A percentile compares a stretch with the other conserved stretches of the same genome.
Conservation (phyloP, 345 rosid species). For the Lumnitzera littorea region DNA sequence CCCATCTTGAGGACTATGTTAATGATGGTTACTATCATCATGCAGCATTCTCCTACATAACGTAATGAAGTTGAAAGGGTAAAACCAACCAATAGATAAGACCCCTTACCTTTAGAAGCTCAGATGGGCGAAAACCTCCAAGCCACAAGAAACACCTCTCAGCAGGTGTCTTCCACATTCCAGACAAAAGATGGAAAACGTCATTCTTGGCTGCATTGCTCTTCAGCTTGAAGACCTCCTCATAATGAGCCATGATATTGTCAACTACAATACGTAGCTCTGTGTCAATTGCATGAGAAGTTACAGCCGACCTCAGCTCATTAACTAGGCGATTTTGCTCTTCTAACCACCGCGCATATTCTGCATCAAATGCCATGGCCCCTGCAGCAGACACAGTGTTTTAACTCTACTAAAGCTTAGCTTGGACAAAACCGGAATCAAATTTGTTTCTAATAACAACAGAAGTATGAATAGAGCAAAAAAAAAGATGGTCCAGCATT, state of each 20-base stretch:
- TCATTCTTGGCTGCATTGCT: slow-evolving; percentile 91
- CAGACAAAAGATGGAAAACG: slow-evolving; percentile 92
- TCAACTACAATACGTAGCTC: slow-evolving; percentile 90
- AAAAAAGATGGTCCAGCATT: too few species aligned
- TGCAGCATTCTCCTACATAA: too few species aligned
- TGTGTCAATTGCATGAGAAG: slow-evolving; percentile 89
- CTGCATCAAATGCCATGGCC: slow-evolving; percentile 96
- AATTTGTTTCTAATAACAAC: too few species aligned
- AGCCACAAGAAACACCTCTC: slow-evolving; percentile 99
- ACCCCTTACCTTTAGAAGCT: slow-evolving; percentile 78
- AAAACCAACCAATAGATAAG: not conserved
- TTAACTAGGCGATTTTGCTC: slow-evolving; percentile 77
- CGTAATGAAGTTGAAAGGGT: not conserved
- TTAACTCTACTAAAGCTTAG: too few species aligned
- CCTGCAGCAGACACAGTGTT: slow-evolving; percentile 36
- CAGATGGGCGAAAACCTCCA: slow-evolving; percentile 98
- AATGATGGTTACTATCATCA: too few species aligned
- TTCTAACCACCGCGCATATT: slow-evolving; percentile 89
- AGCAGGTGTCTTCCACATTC: slow-evolving; percentile 99
- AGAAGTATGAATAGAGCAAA: too few species aligned
- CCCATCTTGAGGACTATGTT: too few species aligned
- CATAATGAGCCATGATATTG: slow-evolving; percentile 80
- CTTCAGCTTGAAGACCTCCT: slow-evolving; percentile 91
- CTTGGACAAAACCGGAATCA: too few species aligned
- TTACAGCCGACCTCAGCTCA: slow-evolving; percentile 91